Conservation (phyloP, 1,284 basidiomycete species). For the Chalciporus sp. region DNA sequence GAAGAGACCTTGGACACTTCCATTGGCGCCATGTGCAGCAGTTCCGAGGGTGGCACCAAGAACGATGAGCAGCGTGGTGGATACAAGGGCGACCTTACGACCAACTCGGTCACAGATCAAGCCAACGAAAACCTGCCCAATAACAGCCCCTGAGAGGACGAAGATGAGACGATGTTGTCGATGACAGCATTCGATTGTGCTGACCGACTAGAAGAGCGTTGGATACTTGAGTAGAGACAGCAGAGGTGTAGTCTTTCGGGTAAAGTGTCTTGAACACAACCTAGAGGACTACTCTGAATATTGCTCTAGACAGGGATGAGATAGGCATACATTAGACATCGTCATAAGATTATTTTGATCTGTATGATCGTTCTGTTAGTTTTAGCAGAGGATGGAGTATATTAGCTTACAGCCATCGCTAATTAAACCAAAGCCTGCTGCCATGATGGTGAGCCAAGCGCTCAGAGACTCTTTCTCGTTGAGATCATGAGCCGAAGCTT, state of each 20-base stretch:
- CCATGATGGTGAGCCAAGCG: conserved; percentile 61
- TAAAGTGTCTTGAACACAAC: conserved; percentile 67
- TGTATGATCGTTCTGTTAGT: conserved; percentile 27
- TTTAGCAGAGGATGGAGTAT: not conserved
- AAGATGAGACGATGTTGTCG: conserved; percentile 13
- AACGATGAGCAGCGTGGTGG: conserved; percentile 72
- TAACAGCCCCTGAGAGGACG: conserved; percentile 53
- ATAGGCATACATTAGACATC: conserved; percentile 54
- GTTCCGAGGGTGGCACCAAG: conserved; percentile 73
- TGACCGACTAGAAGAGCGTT: conserved; percentile 75
- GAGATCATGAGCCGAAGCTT: conserved; percentile 28
- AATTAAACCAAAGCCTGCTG: conserved; percentile 67
- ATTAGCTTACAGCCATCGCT: conserved; percentile 64
- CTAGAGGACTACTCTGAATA: conserved; percentile 33
- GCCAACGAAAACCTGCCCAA: conserved; percentile 72
- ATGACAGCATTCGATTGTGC: conserved; percentile 23
- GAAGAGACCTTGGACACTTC: conserved; percentile 63
- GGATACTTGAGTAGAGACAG: conserved; percentile 69
- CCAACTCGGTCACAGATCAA: conserved; percentile 73
- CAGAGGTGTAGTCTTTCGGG: conserved; percentile 57
- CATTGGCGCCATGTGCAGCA: conserved; percentile 66
- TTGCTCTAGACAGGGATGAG: not conserved
- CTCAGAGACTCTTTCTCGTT: conserved; percentile 49
- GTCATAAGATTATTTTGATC: conserved; percentile 75
- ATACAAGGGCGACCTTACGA: conserved; percentile 69